Conservation (phyloP, 1,284 basidiomycete genomes). For the Sporisorium sorghi region DNA sequence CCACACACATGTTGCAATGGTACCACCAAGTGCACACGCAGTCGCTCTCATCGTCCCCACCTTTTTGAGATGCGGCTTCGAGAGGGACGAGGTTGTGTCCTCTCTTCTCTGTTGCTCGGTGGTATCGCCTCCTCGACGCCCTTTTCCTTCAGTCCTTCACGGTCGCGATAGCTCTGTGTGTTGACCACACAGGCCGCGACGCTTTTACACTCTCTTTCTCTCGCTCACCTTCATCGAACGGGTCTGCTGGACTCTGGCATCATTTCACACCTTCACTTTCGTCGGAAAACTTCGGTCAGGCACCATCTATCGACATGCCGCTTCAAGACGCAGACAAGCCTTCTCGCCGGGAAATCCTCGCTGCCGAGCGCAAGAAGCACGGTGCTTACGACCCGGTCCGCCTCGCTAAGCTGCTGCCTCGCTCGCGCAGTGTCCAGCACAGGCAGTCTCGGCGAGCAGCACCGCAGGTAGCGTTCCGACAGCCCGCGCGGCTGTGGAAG, state of each 20-base stretch:
- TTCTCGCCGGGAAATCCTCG: constrained; percentile 15
- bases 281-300: background rate
- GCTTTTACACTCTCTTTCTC: background rate
- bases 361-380: constrained; percentile 12
- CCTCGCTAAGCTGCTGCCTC: constrained; percentile 2
- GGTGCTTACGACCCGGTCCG: constrained; percentile 34
- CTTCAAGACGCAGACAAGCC: constrained; percentile 22
- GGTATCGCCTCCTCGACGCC: background rate
- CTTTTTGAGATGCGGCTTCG: too few species aligned
- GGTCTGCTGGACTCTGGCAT: background rate
- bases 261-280: background rate
- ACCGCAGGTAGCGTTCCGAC: too few species aligned
- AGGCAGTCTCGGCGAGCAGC: background rate
- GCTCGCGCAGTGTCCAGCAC: background rate
- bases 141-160: background rate
- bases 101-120: background rate
- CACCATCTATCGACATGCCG: constrained; percentile 8
- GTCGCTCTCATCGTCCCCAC: too few species aligned
- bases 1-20: too few species aligned
- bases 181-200: constrained; percentile 2
- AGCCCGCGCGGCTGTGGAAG: background rate
- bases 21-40: too few species aligned
- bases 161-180: background rate
- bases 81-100: too few species aligned
- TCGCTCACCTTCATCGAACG: background rate